phyloP scores from a whole-genome alignment of 768 basidiomycete species.

The Pisolithus orientalis region DNA sequence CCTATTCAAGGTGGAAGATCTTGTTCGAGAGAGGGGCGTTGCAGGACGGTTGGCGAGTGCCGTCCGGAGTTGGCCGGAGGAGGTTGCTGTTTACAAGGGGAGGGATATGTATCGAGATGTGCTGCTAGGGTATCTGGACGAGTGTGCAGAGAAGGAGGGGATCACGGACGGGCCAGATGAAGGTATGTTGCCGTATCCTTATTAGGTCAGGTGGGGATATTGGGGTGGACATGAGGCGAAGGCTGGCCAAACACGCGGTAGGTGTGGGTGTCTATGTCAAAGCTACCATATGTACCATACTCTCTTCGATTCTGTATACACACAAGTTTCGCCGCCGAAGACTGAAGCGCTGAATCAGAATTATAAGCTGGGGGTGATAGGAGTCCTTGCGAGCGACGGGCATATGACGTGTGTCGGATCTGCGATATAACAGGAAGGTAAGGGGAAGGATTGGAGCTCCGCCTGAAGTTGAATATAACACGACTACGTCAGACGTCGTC shows the following conservation, averaged over 20 bases:
- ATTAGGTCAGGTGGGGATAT: conserved; percentile 4
- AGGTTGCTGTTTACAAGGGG: conserved; percentile 36
- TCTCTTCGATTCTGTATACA: too few species aligned
- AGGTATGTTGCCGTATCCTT: conserved; percentile 5
- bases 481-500: conserved; percentile 41
- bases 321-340: neutral
- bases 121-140: conserved; percentile 13
- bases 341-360: neutral
- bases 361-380: neutral
- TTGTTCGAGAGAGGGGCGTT: conserved; percentile 50
- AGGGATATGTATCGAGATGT: conserved; percentile 19
- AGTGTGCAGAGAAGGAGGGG: conserved; percentile 8
- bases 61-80: conserved; percentile 58
- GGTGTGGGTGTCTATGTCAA: too few species aligned
- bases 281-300: too few species aligned
- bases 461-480: conserved; percentile 38
- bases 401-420: conserved; percentile 29
- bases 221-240: conserved; percentile 7
- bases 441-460: conserved; percentile 29
- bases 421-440: conserved; percentile 20
- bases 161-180: neutral
- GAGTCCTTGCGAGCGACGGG: conserved; percentile 15
- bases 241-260: too few species aligned
- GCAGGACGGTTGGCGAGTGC: conserved; percentile 59
- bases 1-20: conserved; percentile 44